Evolutionary conservation across 768 basidiomycete genomes (phyloP).

Genomic region (Leucocoprinus sp.): DNA sequence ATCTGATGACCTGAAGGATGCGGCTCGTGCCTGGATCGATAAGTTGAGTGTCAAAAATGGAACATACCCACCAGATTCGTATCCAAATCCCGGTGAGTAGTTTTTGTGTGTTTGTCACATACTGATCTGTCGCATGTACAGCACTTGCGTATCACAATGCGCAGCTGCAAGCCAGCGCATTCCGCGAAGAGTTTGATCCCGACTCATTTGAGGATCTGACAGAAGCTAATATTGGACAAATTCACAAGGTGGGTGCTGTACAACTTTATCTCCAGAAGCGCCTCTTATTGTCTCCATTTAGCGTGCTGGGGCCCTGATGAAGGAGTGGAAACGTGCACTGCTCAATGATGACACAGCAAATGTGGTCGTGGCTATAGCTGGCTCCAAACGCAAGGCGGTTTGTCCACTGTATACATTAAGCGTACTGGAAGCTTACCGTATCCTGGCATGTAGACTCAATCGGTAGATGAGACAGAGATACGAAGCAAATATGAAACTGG

Average conservation of each 20-base stretch:
- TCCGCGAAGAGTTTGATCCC: slow-evolving; percentile 81
- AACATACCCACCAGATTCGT: slow-evolving; percentile 80
- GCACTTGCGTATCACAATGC: slow-evolving; percentile 85
- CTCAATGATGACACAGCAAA: slow-evolving; percentile 57
- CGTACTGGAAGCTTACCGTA: neutral
- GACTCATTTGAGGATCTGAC: slow-evolving; percentile 79
- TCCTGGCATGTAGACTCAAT: slow-evolving; percentile 40
- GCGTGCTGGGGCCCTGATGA: slow-evolving; percentile 36
- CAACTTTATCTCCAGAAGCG: slow-evolving; percentile 37
- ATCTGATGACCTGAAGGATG: slow-evolving; percentile 54
- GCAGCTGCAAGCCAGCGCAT: slow-evolving; percentile 86
- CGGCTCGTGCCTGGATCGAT: slow-evolving; percentile 66
- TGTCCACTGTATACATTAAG: slow-evolving; percentile 17
- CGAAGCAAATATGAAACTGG: slow-evolving; percentile 56
- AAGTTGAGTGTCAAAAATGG: slow-evolving; percentile 75
- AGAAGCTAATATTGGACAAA: slow-evolving; percentile 63
- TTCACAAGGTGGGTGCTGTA: slow-evolving; percentile 58
- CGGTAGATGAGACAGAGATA: slow-evolving; percentile 66
- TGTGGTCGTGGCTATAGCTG: slow-evolving; percentile 34
- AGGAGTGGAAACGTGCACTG: slow-evolving; percentile 62
- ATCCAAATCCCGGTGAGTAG: slow-evolving; percentile 77
- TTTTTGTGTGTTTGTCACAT: slow-evolving; percentile 6
- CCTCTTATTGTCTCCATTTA: slow-evolving; percentile 24
- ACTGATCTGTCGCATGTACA: slow-evolving; percentile 21
- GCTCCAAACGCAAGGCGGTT: slow-evolving; percentile 69